Conservation (phyloP, 148 eudicot genomes). For the Spergularia marina region DNA sequence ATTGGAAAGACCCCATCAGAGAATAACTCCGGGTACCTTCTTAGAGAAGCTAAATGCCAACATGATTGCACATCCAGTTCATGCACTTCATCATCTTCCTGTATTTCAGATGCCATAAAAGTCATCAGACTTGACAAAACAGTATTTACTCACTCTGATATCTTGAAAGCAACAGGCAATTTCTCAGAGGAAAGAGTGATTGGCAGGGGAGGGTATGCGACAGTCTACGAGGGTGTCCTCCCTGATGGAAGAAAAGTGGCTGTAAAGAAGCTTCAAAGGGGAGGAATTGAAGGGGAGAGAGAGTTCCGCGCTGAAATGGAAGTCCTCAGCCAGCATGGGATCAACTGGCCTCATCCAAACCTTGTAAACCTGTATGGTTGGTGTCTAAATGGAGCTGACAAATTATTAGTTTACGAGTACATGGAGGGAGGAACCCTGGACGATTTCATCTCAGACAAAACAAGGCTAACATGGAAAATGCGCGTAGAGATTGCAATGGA, state of each 20-base stretch:
- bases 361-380: conserved; percentile 89
- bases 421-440: conserved; percentile 94
- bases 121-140: conserved; percentile 73
- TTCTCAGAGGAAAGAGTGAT: conserved; percentile 69
- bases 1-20: conserved; percentile 32
- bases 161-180: conserved; percentile 66
- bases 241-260: conserved; percentile 89
- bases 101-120: conserved; percentile 56
- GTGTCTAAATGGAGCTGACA: conserved; percentile 85
- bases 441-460: conserved; percentile 53
- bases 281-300: conserved; percentile 77
- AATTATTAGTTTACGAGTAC: conserved; percentile 79
- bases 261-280: conserved; percentile 78
- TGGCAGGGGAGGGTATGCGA: conserved; percentile 85
- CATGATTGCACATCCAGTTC: conserved; percentile 44
- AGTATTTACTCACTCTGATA: conserved; percentile 71
- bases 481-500: conserved; percentile 64
- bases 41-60: conserved; percentile 30
- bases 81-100: conserved; percentile 52
- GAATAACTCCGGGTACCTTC: conserved; percentile 29
- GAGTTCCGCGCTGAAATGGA: conserved; percentile 96
- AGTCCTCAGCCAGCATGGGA: conserved; percentile 57
- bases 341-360: conserved; percentile 93
- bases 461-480: conserved; percentile 47
- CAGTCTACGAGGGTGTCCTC: conserved; percentile 70